These are phyloP conservation scores for Trichomonas vaginalis DNA, from an alignment of 208 protist species.

Conservation along the genomic window DNA sequence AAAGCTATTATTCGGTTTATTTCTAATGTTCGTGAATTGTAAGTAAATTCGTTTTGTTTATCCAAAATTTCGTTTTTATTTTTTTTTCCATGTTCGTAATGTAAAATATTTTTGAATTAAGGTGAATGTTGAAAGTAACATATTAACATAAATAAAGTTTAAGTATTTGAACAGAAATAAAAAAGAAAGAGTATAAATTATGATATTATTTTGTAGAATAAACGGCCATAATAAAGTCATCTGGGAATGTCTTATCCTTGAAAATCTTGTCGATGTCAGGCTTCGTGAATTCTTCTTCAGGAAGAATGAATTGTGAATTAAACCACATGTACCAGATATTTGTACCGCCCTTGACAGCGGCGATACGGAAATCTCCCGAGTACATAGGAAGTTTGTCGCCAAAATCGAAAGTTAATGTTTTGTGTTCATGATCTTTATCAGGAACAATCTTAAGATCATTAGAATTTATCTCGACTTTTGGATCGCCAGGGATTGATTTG, in stretches of 20 bases:
- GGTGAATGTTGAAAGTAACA: no score
- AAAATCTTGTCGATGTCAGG: not conserved
- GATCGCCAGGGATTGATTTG: not conserved
- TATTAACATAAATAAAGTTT: no score
- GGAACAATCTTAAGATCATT: not conserved
- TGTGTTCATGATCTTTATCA: not conserved
- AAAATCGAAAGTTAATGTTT: not conserved
- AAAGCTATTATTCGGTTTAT: no score
- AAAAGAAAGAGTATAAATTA: no score
- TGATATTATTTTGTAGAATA: not conserved
- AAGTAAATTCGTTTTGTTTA: no score
- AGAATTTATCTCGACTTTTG: not conserved
- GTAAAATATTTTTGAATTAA: no score
- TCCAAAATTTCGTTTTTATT: no score
- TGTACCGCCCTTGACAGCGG: not conserved
- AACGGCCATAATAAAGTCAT: not conserved
- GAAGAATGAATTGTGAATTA: not conserved
- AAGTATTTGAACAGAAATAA: no score
- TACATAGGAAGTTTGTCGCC: not conserved
- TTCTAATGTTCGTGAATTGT: no score
- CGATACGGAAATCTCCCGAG: not conserved
- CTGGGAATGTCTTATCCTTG: not conserved
- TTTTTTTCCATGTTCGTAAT: no score
- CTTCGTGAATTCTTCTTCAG: not conserved
- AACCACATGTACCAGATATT: not conserved